A percentile compares a stretch with the other conserved stretches of the same genome.
phyloP scores from a whole-genome alignment of 306 rosid species.

The Carpinus fangiana region DNA sequence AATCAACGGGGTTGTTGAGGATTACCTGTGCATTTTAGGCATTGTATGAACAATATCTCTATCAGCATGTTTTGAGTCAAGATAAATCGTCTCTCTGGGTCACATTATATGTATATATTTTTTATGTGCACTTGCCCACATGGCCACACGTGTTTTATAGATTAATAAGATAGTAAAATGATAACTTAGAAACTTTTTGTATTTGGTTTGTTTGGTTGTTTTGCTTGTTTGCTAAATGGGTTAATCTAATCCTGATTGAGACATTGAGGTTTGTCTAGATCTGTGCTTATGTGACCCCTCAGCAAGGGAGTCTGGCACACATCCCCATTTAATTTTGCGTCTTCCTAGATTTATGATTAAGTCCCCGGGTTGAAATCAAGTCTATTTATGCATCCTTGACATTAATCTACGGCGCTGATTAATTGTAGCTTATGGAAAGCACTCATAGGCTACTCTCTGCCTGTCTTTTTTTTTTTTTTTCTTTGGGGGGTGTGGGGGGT shows the following conservation, averaged over 20 bases:
- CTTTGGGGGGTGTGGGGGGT: neutral
- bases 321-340: neutral
- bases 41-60: neutral
- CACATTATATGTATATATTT: neutral
- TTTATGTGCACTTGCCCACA: neutral
- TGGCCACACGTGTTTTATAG: neutral
- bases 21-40: neutral
- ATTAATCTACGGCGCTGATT: neutral
- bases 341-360: neutral
- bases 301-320: neutral
- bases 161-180: neutral
- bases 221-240: neutral
- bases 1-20: neutral
- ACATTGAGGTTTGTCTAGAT: conserved; percentile 8
- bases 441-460: conserved; percentile 8
- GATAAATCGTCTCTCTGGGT: neutral
- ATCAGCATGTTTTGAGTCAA: neutral
- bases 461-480: neutral
- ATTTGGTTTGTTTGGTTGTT: neutral
- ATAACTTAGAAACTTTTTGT: neutral
- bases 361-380: neutral
- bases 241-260: neutral
- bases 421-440: no score
- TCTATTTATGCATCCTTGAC: neutral
- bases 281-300: neutral